Conservation (phyloP, 306 rosid genomes). For the Prunus kanzakura region DNA sequence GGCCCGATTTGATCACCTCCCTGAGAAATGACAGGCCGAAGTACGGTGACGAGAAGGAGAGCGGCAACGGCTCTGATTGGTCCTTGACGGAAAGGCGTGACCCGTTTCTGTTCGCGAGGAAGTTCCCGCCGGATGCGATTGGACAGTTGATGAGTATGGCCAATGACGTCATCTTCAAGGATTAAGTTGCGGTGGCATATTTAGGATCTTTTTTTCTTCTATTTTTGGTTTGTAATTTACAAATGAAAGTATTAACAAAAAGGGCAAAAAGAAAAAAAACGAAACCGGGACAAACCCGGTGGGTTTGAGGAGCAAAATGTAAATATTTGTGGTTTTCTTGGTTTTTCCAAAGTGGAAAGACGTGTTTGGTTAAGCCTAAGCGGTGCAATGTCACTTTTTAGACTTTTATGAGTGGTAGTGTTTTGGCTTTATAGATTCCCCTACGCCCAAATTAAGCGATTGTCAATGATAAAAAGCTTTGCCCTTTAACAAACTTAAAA, state of each 20-base stretch:
- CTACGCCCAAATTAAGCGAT: not conserved
- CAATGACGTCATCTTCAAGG: conserved; percentile 39
- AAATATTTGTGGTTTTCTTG: not conserved
- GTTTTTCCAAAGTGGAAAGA: not conserved
- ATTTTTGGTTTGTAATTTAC: not conserved
- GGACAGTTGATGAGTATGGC: conserved; percentile 53
- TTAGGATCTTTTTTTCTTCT: not conserved
- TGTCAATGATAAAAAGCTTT: not conserved
- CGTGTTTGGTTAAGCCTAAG: not conserved
- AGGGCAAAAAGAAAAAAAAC: no score
- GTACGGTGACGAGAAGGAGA: conserved; percentile 44
- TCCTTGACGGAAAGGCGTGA: conserved; percentile 18
- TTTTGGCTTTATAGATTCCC: conserved; percentile 3
- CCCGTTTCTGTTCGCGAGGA: conserved; percentile 70
- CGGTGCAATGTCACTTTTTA: not conserved
- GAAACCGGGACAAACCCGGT: conserved; percentile 17
- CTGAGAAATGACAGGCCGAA: conserved; percentile 41
- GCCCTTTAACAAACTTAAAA: not conserved
- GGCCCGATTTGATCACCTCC: conserved; percentile 28
- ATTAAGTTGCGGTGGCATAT: conserved; percentile 6
- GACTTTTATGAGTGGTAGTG: not conserved
- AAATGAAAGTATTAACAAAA: not conserved
- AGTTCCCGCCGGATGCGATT: conserved; percentile 40
- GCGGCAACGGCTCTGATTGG: conserved; percentile 18
- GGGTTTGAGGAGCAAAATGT: not conserved